Base-by-base conservation (phyloP, 2,329 filamentous ascomycete species). In the Nigrospora oryzae region DNA sequence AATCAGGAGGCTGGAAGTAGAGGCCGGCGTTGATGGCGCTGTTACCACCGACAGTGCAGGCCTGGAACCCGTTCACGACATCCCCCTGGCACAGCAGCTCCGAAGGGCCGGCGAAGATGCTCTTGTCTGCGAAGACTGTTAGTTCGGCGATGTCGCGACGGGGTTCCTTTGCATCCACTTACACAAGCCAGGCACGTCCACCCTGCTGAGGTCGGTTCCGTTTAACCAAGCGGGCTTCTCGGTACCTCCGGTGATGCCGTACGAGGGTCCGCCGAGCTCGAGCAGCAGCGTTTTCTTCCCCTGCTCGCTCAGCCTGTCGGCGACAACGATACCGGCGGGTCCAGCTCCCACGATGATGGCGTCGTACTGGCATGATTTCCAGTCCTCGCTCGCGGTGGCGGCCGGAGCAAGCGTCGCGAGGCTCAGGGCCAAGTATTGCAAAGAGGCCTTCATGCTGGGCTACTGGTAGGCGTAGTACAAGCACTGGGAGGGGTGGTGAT, bases 21-120 rank as follows among this genome's bases (percentile, higher is more conserved):
- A 77, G 55, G 10, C 73, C 73, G 6, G 73, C 74, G 45, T 77
- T 77, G 56, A 77, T 73, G 11, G 74, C 72, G 39, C 68, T 73
- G 46, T 66, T 69, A 10, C 74, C 74, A 5, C 74, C 73, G 13
- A 76, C 61, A 0, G 70, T 69, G 53, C 75, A 79, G 28, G 67
- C 75, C 19, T 69, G 64, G 49, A 65, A 74, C 11, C 64, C 66
- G 32, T 64, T 64, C 13, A 70, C 58, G 4, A 64, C 53, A 8
- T 64, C 62, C 2, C 64, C 49, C 5, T 53, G 49, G 49, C 73
- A 76, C 2, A 65, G 53, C 17, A 76, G 53, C 30, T 63, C 57
- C 3, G 65, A 63, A 12, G 56, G 55, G 7, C 63, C 61, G 16
- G 56, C 55, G 53, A 74, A 78, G 47, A 77, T 76, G 38, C 67